Evolutionary conservation across 75 land plant genomes (phyloP), one percentile per base, ranked within the genome.

Genomic region (Selaginella moellendorffii): DNA sequence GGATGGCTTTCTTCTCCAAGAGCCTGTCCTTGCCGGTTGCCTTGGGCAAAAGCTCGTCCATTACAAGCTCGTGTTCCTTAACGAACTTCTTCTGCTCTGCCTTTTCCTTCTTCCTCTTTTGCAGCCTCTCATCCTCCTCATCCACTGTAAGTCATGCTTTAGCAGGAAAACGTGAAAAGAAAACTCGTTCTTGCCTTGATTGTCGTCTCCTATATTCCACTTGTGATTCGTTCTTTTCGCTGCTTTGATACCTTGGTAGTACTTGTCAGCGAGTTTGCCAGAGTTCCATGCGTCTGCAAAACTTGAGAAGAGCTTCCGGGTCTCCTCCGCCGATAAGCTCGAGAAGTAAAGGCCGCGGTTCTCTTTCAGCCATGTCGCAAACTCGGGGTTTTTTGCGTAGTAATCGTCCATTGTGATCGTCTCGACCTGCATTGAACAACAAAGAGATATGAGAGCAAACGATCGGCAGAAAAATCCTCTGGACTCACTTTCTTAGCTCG

Each of bases 291-390:
- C 76, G 30, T 76, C 81, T 29, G 88, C 79, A 76, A 93, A 93
- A 1, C 73, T 70, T 1, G 71, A 27, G 67, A 93, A 93, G 14
- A 83, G 63, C n/a, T 80, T 78, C 22, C 66, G 85, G 63, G 98
- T 72, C 27, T 79, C 69, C 24, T 85, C 90, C n/a, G 98, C 76
- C 21, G 85, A 77, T 52, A 93, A 83, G 54, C 76, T 85, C 20
- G 85, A 81, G 68, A 93, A 93, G 46, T 71, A 93, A 10, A 81
- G 28, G 0, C 84, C 75, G 22, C 56, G 76, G 67, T 79, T 81
- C 67, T 88, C 87, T 60, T 81, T 88, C 67, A 93, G 73, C 98
- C 98, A 93, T 28, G 79, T 82, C 31, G 98, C 77, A 69, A 93
- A 88, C 76, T 93, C 98, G 27, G 77, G 88, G 74, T 90, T 88